Conservation (phyloP, 306 rosid genomes). For the Corylus avellana region DNA sequence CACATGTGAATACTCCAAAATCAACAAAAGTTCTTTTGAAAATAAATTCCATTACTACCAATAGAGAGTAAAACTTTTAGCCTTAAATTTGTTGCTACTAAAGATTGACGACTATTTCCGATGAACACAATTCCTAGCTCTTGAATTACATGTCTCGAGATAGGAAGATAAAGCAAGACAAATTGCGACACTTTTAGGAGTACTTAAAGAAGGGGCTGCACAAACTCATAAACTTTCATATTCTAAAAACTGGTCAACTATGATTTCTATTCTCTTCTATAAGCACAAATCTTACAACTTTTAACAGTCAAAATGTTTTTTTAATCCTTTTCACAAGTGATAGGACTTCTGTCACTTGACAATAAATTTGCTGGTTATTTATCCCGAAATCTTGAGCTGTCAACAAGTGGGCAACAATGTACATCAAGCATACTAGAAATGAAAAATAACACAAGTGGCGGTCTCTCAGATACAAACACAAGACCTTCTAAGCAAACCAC, state of each 20-base stretch:
- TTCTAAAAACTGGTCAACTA: neutral
- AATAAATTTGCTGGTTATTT: neutral
- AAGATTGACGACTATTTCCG: neutral
- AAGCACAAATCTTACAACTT: neutral
- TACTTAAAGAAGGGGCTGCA: neutral
- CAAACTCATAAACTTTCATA: neutral
- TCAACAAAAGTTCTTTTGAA: neutral
- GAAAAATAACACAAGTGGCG: neutral
- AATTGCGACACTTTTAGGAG: neutral
- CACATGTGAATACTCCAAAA: neutral
- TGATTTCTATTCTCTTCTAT: neutral
- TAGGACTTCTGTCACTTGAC: neutral
- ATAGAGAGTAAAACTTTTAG: neutral
- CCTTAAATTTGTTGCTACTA: neutral
- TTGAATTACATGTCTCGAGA: neutral
- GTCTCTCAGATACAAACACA: neutral
- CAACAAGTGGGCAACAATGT: neutral
- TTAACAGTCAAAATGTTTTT: neutral
- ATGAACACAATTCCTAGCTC: neutral
- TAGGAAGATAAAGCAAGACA: slow-evolving; percentile 1
- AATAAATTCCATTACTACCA: neutral
- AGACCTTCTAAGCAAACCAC: neutral
- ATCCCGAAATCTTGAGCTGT: neutral
- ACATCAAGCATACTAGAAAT: neutral
- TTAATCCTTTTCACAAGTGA: neutral